phyloP scores from a whole-genome alignment of 139 green algal species.

The Picocystis salinarum region DNA sequence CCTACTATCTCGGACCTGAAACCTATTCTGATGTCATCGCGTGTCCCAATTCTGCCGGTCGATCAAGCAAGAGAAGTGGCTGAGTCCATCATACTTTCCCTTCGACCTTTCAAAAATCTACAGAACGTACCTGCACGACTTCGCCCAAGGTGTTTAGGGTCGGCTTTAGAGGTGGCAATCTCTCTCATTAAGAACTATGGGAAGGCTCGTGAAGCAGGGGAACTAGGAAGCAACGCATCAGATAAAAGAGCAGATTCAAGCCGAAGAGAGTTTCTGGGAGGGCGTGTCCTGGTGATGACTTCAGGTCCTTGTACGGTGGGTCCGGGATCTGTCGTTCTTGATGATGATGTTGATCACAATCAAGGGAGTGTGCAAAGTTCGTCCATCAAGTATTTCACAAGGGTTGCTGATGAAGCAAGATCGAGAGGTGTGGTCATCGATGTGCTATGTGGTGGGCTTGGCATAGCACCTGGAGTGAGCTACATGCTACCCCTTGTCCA shows the following conservation, averaged over 20 bases:
- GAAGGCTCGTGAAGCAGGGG: conserved; percentile 7
- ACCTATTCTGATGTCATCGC: conserved; percentile 10
- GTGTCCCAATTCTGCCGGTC: conserved; percentile 11
- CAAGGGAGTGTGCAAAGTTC: conserved; percentile 5
- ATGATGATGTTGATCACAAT: conserved; percentile 2
- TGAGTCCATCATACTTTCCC: conserved; percentile 7
- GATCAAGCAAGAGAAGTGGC: too few species aligned
- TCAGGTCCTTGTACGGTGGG: conserved; percentile 11
- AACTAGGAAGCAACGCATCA: too few species aligned
- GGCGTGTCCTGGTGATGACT: conserved; percentile 11
- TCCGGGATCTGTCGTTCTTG: conserved; percentile 10
- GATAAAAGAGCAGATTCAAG: too few species aligned
- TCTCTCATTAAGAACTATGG: conserved; percentile 8
- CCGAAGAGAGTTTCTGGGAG: not conserved
- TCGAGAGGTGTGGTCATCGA: conserved; percentile 17
- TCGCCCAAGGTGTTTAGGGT: conserved; percentile 11
- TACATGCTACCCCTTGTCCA: conserved; percentile 13
- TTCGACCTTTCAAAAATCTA: conserved; percentile 2
- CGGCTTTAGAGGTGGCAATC: conserved; percentile 17
- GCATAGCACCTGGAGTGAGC: conserved; percentile 14
- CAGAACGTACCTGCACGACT: not conserved
- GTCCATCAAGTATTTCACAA: conserved; percentile 9
- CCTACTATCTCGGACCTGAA: conserved; percentile 3
- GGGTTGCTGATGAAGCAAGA: conserved; percentile 7
- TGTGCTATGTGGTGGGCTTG: conserved; percentile 15